Evolutionary conservation across 768 basidiomycete species (phyloP).

Genomic region (Hemileccinum rubropunctum): DNA sequence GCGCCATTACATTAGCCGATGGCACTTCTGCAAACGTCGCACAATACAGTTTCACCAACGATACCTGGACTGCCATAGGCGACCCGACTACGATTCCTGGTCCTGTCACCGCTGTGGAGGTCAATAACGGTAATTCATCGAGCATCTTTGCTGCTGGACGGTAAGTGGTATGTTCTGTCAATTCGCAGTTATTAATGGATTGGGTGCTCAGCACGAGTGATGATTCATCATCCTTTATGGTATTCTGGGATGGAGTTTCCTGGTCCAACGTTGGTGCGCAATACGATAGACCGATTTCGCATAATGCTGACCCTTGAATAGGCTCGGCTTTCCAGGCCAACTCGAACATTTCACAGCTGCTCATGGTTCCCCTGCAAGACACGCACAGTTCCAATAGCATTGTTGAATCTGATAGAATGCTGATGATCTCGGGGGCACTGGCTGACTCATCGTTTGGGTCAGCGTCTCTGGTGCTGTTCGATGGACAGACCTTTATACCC

Average conservation of each 20-base stretch:
- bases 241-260: slow-evolving; percentile 77
- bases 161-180: slow-evolving; percentile 40
- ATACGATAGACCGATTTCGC: neutral
- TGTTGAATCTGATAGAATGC: slow-evolving; percentile 81
- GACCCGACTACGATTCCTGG: slow-evolving; percentile 67
- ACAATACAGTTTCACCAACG: slow-evolving; percentile 66
- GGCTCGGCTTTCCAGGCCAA: slow-evolving; percentile 53
- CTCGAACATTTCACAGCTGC: slow-evolving; percentile 75
- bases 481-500: slow-evolving; percentile 79
- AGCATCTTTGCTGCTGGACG: slow-evolving; percentile 91
- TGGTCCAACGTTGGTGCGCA: slow-evolving; percentile 69
- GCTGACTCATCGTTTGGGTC: slow-evolving; percentile 69
- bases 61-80: slow-evolving; percentile 73
- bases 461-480: slow-evolving; percentile 83
- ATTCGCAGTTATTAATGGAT: neutral
- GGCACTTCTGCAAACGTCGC: slow-evolving; percentile 70
- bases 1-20: slow-evolving; percentile 68
- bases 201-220: slow-evolving; percentile 44
- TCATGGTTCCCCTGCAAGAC: slow-evolving; percentile 85
- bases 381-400: slow-evolving; percentile 68
- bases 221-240: slow-evolving; percentile 66
- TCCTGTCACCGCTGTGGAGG: slow-evolving; percentile 84
- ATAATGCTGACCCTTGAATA: slow-evolving; percentile 22
- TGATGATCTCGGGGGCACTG: slow-evolving; percentile 83
- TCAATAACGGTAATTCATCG: slow-evolving; percentile 74